Percentiles rank a stretch among this genome's conserved stretches.
These are phyloP conservation scores for Protea cynaroides DNA, from an alignment of 164 flowering plant species.

Conservation along the genomic window DNA sequence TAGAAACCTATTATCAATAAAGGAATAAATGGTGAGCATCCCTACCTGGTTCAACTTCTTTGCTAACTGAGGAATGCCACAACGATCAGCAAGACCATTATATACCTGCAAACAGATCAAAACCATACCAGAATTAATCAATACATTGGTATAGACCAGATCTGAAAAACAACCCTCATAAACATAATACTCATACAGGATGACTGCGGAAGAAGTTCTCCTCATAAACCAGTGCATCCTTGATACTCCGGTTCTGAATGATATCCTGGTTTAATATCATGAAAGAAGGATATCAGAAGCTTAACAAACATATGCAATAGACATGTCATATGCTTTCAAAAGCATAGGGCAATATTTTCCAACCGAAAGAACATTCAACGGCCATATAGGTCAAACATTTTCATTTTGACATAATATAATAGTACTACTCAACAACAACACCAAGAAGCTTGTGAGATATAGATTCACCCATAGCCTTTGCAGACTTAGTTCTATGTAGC, in stretches of 20 bases:
- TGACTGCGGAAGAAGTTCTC: slow-evolving; percentile 86
- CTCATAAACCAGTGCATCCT: slow-evolving; percentile 83
- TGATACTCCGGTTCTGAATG: slow-evolving; percentile 62
- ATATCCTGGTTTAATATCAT: slow-evolving; percentile 56
- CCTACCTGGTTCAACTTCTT: slow-evolving; percentile 85
- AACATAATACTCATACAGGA: slow-evolving; percentile 47
- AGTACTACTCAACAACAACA: no score
- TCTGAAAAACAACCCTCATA: slow-evolving; percentile 2
- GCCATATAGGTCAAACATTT: background rate
- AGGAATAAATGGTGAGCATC: background rate
- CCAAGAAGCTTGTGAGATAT: no score
- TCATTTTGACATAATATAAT: no score
- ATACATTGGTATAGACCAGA: background rate
- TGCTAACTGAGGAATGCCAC: slow-evolving; percentile 88
- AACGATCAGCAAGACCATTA: slow-evolving; percentile 77
- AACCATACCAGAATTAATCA: background rate
- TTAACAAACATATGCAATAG: background rate
- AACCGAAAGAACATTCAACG: background rate
- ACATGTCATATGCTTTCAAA: background rate
- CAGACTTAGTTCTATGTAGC: no score
- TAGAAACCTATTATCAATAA: slow-evolving; percentile 3
- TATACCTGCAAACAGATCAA: slow-evolving; percentile 48
- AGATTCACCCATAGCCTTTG: no score
- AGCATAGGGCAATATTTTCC: background rate
- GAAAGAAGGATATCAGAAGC: slow-evolving; percentile 3